phyloP scores from a whole-genome alignment of 2,329 filamentous ascomycete species.

The Talaromyces sp. region DNA sequence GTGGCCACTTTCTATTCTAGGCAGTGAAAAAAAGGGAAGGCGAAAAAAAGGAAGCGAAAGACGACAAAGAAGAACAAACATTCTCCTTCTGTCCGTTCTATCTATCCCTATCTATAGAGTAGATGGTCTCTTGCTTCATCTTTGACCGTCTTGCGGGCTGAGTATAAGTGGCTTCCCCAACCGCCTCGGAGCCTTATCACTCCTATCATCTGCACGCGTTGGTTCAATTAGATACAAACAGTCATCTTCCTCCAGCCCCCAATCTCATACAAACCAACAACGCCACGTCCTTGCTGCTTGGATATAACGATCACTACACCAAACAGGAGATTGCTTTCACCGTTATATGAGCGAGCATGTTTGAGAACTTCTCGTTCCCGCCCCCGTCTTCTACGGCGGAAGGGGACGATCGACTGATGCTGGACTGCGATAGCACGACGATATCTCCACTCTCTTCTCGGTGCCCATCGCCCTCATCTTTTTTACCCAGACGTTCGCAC shows the following conservation, averaged over 20 bases:
- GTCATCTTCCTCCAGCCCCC: constrained; percentile 9
- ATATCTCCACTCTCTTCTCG: constrained; percentile 40
- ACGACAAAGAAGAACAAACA: background rate
- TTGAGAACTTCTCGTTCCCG: constrained; percentile 40
- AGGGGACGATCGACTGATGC: constrained; percentile 31
- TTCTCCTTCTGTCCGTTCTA: background rate
- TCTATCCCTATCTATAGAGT: background rate
- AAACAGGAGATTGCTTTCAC: background rate
- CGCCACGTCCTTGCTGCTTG: background rate
- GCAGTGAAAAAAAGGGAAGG: background rate
- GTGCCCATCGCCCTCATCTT: constrained; percentile 37
- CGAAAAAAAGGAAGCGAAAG: background rate
- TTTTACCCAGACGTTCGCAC: constrained; percentile 27
- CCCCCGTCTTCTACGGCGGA: constrained; percentile 32
- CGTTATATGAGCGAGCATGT: constrained; percentile 25
- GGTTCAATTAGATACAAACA: background rate
- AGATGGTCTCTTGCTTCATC: background rate
- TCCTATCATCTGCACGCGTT: background rate
- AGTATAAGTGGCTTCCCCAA: background rate
- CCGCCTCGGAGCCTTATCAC: background rate
- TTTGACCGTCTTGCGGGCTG: background rate
- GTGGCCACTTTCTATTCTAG: constrained; percentile 6
- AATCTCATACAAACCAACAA: background rate
- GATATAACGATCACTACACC: background rate
- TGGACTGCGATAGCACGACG: constrained; percentile 33